phyloP scores from a whole-genome alignment of 2,329 filamentous ascomycete genomes.

The Ophiocordyceps robertsii region DNA sequence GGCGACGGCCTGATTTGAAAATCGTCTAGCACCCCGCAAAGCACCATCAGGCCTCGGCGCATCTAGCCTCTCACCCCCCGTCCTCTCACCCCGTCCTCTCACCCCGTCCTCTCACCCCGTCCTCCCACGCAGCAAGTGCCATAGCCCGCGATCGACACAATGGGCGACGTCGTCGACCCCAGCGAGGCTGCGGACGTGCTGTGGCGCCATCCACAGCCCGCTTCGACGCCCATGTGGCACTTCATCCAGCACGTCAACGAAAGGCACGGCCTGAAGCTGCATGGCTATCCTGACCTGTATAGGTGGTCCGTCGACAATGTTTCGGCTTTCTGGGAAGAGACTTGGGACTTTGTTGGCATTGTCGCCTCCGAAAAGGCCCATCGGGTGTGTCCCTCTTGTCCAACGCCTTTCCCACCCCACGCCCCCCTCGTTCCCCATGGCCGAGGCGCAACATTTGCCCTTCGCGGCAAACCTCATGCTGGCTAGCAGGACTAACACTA shows the following conservation, averaged over 20 bases:
- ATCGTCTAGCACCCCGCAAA: too few species aligned
- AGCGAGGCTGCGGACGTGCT: slow-evolving; percentile 31
- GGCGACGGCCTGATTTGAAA: too few species aligned
- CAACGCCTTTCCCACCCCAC: background rate
- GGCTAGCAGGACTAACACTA: background rate
- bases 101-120: background rate
- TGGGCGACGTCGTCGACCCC: slow-evolving; percentile 6
- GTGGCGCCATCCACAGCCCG: slow-evolving; percentile 57
- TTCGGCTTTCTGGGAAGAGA: slow-evolving; percentile 67
- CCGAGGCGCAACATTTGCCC: background rate
- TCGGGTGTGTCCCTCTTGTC: slow-evolving; percentile 27
- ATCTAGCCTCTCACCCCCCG: too few species aligned
- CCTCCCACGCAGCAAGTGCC: background rate
- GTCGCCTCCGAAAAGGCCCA: slow-evolving; percentile 50
- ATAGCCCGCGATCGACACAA: background rate
- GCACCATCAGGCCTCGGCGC: too few species aligned
- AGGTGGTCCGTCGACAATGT: slow-evolving; percentile 73
- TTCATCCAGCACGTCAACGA: slow-evolving; percentile 59
- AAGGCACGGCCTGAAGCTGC: slow-evolving; percentile 48
- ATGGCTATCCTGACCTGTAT: slow-evolving; percentile 63
- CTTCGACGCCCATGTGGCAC: slow-evolving; percentile 54
- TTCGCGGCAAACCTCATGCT: background rate
- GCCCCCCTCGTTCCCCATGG: too few species aligned
- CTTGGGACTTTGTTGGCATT: slow-evolving; percentile 74
- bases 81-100: background rate